Evolutionary conservation across 345 rosid species (phyloP).

Genomic region (Fremontodendron californicum): DNA sequence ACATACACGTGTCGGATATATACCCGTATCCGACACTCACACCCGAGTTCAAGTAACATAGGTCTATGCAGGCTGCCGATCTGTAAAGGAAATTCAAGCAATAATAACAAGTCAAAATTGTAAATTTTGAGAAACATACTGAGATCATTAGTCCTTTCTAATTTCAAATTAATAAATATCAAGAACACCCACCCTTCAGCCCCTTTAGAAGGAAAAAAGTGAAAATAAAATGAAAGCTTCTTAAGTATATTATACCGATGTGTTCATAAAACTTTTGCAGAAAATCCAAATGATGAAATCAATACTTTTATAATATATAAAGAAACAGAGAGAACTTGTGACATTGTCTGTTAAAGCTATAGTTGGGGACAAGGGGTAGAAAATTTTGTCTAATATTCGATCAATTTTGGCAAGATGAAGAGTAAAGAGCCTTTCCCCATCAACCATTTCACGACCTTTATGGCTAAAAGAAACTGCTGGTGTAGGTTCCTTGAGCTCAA

Average conservation of each 20-base stretch:
- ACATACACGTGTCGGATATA: no score
- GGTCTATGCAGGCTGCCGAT: background rate
- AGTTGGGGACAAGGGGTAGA: background rate
- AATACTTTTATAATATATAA: background rate
- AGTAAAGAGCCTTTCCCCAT: background rate
- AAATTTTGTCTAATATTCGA: conserved; percentile 6
- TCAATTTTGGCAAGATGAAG: conserved; percentile 11
- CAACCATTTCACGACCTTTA: conserved; percentile 4
- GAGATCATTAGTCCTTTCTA: no score
- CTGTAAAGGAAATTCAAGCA: background rate
- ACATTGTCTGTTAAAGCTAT: background rate
- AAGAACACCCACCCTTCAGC: no score
- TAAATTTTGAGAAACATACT: background rate
- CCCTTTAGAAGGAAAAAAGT: background rate
- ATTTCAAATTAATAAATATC: no score
- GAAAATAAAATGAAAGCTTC: background rate
- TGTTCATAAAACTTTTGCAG: background rate
- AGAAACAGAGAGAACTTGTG: background rate
- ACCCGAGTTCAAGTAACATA: no score
- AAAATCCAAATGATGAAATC: background rate
- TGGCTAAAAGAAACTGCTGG: background rate
- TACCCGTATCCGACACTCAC: no score
- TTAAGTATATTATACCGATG: background rate
- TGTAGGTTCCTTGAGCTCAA: background rate
- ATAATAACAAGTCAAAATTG: background rate